Percentiles rank a stretch among this genome's conserved stretches.
Evolutionary conservation across 2,329 filamentous ascomycete genomes (phyloP).

Genomic region (Botrytis fabae): DNA sequence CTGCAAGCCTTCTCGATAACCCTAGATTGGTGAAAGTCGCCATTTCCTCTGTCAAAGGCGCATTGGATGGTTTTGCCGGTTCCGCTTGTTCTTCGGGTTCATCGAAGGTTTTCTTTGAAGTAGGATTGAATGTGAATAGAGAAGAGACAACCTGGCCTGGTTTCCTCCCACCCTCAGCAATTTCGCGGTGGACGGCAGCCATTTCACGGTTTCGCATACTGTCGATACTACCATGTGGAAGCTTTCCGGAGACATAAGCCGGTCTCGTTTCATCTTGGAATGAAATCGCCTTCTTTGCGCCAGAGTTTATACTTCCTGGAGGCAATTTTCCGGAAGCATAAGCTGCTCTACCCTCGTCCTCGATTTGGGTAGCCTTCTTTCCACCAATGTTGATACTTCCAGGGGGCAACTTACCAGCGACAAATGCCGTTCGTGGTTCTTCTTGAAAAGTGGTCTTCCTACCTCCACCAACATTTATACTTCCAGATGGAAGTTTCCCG

Average conservation of each 20-base stretch:
- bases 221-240: slow-evolving; percentile 35
- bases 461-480: slow-evolving; percentile 32
- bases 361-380: slow-evolving; percentile 28
- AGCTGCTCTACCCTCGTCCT: slow-evolving; percentile 29
- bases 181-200: slow-evolving; percentile 25
- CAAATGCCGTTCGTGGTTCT: slow-evolving; percentile 27
- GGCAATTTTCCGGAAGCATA: slow-evolving; percentile 42
- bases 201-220: slow-evolving; percentile 36
- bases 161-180: slow-evolving; percentile 42
- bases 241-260: slow-evolving; percentile 38
- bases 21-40: slow-evolving; percentile 86
- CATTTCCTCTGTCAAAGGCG: slow-evolving; percentile 78
- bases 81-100: slow-evolving; percentile 49
- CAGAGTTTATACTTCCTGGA: slow-evolving; percentile 41
- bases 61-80: slow-evolving; percentile 78
- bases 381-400: slow-evolving; percentile 38
- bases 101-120: slow-evolving; percentile 62
- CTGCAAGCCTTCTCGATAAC: slow-evolving; percentile 75
- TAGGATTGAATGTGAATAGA: slow-evolving; percentile 87
- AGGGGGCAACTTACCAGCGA: slow-evolving; percentile 42
- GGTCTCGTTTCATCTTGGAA: slow-evolving; percentile 32
- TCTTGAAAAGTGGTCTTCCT: slow-evolving; percentile 27
- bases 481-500: slow-evolving; percentile 44
- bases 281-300: slow-evolving; percentile 29
- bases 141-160: slow-evolving; percentile 77